Evolutionary conservation across 305 asterid species (phyloP), one percentile per base, ranked within the genome.

Genomic region (Andrographis paniculata): DNA sequence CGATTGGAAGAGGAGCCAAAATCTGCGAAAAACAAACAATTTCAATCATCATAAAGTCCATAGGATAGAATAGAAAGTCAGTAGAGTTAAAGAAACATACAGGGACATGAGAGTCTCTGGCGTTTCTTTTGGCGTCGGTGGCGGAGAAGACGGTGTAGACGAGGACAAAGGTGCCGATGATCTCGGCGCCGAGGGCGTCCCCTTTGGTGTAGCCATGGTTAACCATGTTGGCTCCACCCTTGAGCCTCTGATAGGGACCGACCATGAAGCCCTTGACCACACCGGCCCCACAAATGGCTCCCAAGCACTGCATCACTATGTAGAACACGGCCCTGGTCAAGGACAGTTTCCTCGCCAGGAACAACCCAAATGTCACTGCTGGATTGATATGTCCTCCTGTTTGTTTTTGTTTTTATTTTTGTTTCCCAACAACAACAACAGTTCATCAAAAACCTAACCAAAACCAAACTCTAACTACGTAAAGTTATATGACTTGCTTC

Each of bases 201-300:
- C 92, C 92, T 59, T 71, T 82, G 60, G 94, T 82, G 77, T 82
- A 86, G 19, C 94, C 95, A 55, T 28, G 75, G 14, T 9, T n/a
- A 5, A 86, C 92, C 9, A 59, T 9, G 70, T 86, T 86, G 36
- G 76, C 79, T 1, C 96, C 96, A 48, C 94, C 94, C 2, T 53
- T 45, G 14, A 52, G 55, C 28, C 17, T 14, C 55, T 77, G 58
- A 19, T 77, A 86, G 7, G 66, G 70, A 3, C 63, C 62, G 21
- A 31, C 45, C 80, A 64, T 61, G 79, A 65, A 82, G 3, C 87
- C 93, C 75, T 83, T 87, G 9, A 87, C 89, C 58, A 87, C 86
- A 5, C 94, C 96, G 22, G 93, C 96, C 31, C 96, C 96, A 43
- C 94, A 83, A 37, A 87, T 73, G 47, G 94, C 96, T 8, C 96